These are phyloP conservation scores for Solidago caesia DNA, from an alignment of 129 eudicot genomes.

Conservation along the genomic window DNA sequence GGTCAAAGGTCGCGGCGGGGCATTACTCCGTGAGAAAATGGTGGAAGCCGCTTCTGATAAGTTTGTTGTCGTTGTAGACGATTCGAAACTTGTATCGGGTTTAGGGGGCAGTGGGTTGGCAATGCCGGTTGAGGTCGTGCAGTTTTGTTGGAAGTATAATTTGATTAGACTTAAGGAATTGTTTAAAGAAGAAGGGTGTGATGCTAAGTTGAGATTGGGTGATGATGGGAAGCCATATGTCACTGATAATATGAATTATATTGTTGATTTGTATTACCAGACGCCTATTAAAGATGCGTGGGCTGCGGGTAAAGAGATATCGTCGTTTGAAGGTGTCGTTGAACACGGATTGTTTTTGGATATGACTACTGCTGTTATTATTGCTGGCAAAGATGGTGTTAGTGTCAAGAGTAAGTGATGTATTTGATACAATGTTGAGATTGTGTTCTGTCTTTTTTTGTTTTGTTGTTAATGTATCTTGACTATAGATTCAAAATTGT, in stretches of 20 bases:
- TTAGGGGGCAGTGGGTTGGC: slow-evolving; percentile 93
- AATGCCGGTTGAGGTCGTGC: slow-evolving; percentile 99
- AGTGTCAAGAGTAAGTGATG: slow-evolving; percentile 53
- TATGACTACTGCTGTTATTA: slow-evolving; percentile 84
- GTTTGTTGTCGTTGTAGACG: slow-evolving; percentile 84
- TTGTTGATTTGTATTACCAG: slow-evolving; percentile 88
- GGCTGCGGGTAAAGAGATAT: slow-evolving; percentile 78
- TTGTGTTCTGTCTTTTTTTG: background rate
- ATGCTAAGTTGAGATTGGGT: slow-evolving; percentile 77
- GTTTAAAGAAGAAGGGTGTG: slow-evolving; percentile 70
- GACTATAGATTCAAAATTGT: background rate
- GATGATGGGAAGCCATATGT: slow-evolving; percentile 86
- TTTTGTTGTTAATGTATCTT: background rate
- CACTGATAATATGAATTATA: slow-evolving; percentile 81
- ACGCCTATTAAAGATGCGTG: slow-evolving; percentile 76
- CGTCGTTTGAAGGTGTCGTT: slow-evolving; percentile 84
- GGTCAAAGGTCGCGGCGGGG: slow-evolving; percentile 96
- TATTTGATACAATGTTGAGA: background rate
- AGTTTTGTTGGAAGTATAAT: slow-evolving; percentile 94
- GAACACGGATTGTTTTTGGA: slow-evolving; percentile 96
- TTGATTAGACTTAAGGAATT: slow-evolving; percentile 58
- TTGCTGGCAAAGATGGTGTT: slow-evolving; percentile 84
- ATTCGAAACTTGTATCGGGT: slow-evolving; percentile 70
- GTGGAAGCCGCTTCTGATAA: slow-evolving; percentile 85
- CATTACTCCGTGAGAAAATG: slow-evolving; percentile 85